Percentiles rank a stretch among this genome's conserved stretches.
These are phyloP conservation scores for Umbellularia californica DNA, from an alignment of 164 flowering plant genomes.

Conservation along the genomic window DNA sequence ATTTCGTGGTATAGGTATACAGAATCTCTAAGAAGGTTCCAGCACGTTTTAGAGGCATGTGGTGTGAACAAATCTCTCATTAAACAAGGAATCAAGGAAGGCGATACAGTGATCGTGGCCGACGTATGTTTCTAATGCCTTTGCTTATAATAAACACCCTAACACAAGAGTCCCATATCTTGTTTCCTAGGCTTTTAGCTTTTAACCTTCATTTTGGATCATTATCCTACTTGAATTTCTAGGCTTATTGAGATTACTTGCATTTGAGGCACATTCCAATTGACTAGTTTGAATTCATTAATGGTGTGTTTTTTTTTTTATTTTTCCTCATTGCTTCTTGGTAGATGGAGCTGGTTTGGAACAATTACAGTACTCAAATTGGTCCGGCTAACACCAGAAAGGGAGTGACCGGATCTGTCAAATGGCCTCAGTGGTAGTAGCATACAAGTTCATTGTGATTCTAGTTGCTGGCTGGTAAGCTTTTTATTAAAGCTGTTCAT, in stretches of 20 bases:
- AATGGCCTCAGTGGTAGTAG: slow-evolving; percentile 50
- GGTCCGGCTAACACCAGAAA: slow-evolving; percentile 35
- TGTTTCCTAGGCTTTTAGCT: neutral
- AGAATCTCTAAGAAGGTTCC: slow-evolving; percentile 88
- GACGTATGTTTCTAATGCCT: slow-evolving; percentile 47
- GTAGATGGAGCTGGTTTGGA: slow-evolving; percentile 91
- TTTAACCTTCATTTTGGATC: neutral
- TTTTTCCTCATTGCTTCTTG: slow-evolving; percentile 2
- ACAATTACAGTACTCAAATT: slow-evolving; percentile 36
- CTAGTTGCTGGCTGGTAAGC: neutral
- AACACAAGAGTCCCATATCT: neutral
- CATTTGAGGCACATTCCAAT: neutral
- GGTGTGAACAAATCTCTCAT: slow-evolving; percentile 83
- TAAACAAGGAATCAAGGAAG: slow-evolving; percentile 88
- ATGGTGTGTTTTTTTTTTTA: neutral
- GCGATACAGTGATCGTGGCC: slow-evolving; percentile 83
- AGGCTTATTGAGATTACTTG: neutral
- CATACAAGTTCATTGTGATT: neutral
- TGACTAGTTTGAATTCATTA: slow-evolving; percentile 1
- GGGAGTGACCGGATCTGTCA: slow-evolving; percentile 33
- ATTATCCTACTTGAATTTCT: neutral
- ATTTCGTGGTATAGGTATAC: slow-evolving; percentile 48
- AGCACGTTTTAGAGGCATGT: slow-evolving; percentile 92
- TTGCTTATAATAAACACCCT: neutral
- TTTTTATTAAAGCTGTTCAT: neutral